Evolutionary conservation across 495 filamentous ascomycete genomes (phyloP).

Genomic region (Annulohypoxylon moriforme): DNA sequence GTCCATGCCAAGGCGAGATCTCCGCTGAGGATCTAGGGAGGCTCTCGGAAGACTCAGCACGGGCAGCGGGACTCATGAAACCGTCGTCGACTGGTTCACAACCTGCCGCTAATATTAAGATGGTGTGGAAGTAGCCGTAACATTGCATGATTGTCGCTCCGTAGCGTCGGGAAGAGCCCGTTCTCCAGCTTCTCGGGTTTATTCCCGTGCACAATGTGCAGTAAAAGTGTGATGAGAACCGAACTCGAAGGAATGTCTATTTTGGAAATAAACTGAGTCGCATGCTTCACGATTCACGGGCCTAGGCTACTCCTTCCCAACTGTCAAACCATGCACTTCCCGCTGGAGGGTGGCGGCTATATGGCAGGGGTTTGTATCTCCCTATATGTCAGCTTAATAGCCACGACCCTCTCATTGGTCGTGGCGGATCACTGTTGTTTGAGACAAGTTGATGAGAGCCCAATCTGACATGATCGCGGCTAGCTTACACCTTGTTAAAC

Average conservation of each 20-base stretch:
- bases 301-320: conserved; percentile 23
- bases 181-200: conserved; percentile 38
- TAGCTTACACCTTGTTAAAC: conserved; percentile 12
- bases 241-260: conserved; percentile 23
- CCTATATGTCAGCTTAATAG: conserved; percentile 29
- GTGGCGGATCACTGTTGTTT: conserved; percentile 1
- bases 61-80: conserved; percentile 28
- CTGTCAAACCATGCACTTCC: conserved; percentile 15
- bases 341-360: conserved; percentile 2
- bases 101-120: conserved; percentile 25
- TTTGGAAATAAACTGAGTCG: conserved; percentile 21
- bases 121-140: conserved; percentile 32
- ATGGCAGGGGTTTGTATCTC: conserved; percentile 21
- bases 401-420: conserved; percentile 19
- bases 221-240: conserved; percentile 29
- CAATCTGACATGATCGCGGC: conserved; percentile 31
- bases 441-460: conserved; percentile 23
- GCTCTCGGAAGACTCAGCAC: conserved; percentile 24
- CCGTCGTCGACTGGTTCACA: conserved; percentile 21
- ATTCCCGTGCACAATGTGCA: conserved; percentile 34
- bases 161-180: conserved; percentile 42
- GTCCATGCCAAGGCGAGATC: conserved; percentile 42
- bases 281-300: conserved; percentile 19
- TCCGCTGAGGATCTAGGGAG: conserved; percentile 38
- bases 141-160: conserved; percentile 38